Base-by-base conservation (phyloP, 2,329 filamentous ascomycete genomes). In the Grosmannia huntii region DNA sequence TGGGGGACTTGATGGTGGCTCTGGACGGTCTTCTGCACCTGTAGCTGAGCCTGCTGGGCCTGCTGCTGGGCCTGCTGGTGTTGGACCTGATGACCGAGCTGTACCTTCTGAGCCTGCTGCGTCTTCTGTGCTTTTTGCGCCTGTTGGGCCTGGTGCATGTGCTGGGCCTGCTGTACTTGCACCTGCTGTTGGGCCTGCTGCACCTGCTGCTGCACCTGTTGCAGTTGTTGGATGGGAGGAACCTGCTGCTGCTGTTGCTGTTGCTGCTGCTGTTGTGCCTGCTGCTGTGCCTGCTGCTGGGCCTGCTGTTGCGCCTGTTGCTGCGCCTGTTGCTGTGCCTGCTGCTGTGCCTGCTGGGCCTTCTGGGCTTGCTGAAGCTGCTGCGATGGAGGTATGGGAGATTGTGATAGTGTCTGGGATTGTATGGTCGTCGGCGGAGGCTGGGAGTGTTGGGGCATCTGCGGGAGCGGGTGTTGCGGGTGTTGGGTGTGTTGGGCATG, bases 391-490 rank as follows among this genome's bases (percentile, higher is more conserved):
- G 72, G 66, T 21, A 68, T 74, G 49, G 68, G 73, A 63, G 72
- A 76, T 63, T 76, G 73, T 48, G 59, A 75, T 68, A 61, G 71
- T 70, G 62, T 76, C 73, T 57, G 76, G 69, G 66, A 75, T 75
- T 61, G 76, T 70, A 59, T 75, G 61, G 41, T 75, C 72, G 64
- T 72, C 38, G 65, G 59, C 5, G 61, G 57, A 2, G 67, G 59
- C n/a, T 62, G 66, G 16, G 61, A 62, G 46, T 65, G 48, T 27
- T 64, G 61, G 6, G 56, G 46, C 27, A 67, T 68, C 44, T 67
- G 68, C 27, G 67, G 64, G 7, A 64, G 57, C 25, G 31, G 25
- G 5, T 60, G 60, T 31, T 60, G 59, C 2, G 46, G 44, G n/a
- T 55, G 60, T n/a, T 56, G 16, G 2, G 38, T 5, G 63, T 60